Conservation (phyloP, 352 stramenopile genomes). For the Pythium aquatile region DNA sequence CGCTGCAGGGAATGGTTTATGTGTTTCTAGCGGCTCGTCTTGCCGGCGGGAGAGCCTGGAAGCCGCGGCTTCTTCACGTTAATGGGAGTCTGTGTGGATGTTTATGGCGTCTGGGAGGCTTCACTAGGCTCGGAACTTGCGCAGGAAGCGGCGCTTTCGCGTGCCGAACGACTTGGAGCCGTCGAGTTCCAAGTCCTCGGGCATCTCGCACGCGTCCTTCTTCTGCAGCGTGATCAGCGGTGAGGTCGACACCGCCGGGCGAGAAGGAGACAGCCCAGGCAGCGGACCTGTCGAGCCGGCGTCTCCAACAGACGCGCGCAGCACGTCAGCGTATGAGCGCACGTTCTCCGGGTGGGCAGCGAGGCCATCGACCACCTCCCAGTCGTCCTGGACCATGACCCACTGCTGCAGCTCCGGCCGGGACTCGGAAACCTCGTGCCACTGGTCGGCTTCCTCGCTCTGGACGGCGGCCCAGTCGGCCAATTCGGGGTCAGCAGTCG, state of each 20-base stretch:
- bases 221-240: slow-evolving; percentile 16
- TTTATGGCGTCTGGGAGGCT: neutral
- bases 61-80: neutral
- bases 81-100: neutral
- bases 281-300: slow-evolving; percentile 8
- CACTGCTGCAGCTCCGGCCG: slow-evolving; percentile 35
- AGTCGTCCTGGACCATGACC: slow-evolving; percentile 68
- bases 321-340: slow-evolving; percentile 61
- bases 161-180: slow-evolving; percentile 61
- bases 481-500: slow-evolving; percentile 10
- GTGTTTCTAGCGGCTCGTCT: slow-evolving; percentile 4
- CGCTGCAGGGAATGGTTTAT: neutral
- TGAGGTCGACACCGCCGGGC: slow-evolving; percentile 1
- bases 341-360: slow-evolving; percentile 28
- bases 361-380: slow-evolving; percentile 65
- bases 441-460: slow-evolving; percentile 50
- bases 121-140: slow-evolving; percentile 23
- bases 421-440: slow-evolving; percentile 48
- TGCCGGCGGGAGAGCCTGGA: neutral
- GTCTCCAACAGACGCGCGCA: slow-evolving; percentile 26
- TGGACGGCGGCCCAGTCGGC: slow-evolving; percentile 38
- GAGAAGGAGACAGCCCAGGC: neutral
- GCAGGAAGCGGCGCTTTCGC: slow-evolving; percentile 36
- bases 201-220: neutral
- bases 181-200: slow-evolving; percentile 15